Evolutionary conservation across 2,329 filamentous ascomycete genomes (phyloP).

Genomic region (Orbilia oligospora): DNA sequence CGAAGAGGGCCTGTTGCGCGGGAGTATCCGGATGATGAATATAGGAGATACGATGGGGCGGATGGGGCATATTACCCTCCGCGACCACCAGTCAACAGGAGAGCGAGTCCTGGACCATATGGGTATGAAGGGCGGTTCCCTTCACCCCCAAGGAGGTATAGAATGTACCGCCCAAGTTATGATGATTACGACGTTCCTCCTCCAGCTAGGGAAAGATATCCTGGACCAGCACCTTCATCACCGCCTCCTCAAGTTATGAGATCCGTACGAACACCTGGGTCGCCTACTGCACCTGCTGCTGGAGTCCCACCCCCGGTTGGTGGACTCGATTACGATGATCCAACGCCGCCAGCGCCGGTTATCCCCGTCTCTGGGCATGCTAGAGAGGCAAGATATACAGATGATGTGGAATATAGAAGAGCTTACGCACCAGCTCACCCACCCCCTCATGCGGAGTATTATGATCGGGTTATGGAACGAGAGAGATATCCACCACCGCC

Average conservation of each 20-base stretch:
- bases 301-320: constrained; percentile 44
- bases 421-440: constrained; percentile 26
- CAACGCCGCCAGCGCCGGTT: constrained; percentile 16
- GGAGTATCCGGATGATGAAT: constrained; percentile 46
- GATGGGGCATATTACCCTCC: constrained; percentile 42
- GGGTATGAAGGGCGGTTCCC: constrained; percentile 46
- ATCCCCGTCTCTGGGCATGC: constrained; percentile 45
- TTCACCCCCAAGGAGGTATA: constrained; percentile 38
- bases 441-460: constrained; percentile 35
- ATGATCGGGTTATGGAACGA: constrained; percentile 44
- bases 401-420: constrained; percentile 44
- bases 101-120: constrained; percentile 36
- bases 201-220: constrained; percentile 37
- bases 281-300: constrained; percentile 2
- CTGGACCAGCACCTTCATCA: constrained; percentile 18
- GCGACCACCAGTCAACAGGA: constrained; percentile 13
- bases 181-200: constrained; percentile 46
- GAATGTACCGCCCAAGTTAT: constrained; percentile 37
- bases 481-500: constrained; percentile 46
- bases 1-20: constrained; percentile 19
- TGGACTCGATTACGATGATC: constrained; percentile 55
- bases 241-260: constrained; percentile 16
- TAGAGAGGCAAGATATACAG: constrained; percentile 34
- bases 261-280: constrained; percentile 10
- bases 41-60: constrained; percentile 34